Evolutionary conservation across 176 grass and related monocot species (phyloP).

Genomic region (Musa acuminata): DNA sequence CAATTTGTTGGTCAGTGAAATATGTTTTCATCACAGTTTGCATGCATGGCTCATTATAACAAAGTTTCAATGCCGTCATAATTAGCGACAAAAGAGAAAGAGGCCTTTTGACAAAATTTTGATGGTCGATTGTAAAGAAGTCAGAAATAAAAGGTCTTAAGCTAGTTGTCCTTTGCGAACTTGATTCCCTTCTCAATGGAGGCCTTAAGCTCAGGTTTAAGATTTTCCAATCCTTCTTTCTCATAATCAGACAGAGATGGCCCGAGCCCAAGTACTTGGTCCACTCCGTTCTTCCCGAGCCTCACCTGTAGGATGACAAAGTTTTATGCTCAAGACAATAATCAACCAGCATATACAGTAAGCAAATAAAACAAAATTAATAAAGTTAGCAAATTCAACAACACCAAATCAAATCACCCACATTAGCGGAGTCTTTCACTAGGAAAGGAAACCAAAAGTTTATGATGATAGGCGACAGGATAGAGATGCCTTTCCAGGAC

Average conservation of each 20-base stretch:
- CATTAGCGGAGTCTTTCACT: too few species aligned
- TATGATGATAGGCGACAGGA: too few species aligned
- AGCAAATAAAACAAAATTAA: background rate
- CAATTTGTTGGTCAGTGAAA: background rate
- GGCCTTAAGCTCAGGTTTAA: constrained; percentile 65
- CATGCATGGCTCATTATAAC: background rate
- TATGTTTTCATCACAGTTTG: background rate
- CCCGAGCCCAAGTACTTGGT: constrained; percentile 40
- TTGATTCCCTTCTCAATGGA: constrained; percentile 92
- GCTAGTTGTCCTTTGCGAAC: constrained; percentile 38
- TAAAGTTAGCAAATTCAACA: too few species aligned
- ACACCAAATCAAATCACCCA: too few species aligned
- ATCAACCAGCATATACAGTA: background rate
- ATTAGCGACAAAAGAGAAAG: background rate
- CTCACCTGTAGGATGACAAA: constrained; percentile 38
- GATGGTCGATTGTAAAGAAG: background rate
- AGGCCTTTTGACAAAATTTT: background rate
- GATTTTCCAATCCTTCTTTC: constrained; percentile 62
- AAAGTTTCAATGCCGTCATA: background rate
- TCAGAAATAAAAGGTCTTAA: background rate
- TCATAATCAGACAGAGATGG: constrained; percentile 31
- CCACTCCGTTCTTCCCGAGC: constrained; percentile 74
- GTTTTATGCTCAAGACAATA: background rate
- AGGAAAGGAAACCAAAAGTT: too few species aligned
- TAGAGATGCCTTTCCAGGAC: too few species aligned